These are phyloP conservation scores for Eimeria necatrix DNA, from an alignment of 169 alveolate species.

Conservation along the genomic window DNA sequence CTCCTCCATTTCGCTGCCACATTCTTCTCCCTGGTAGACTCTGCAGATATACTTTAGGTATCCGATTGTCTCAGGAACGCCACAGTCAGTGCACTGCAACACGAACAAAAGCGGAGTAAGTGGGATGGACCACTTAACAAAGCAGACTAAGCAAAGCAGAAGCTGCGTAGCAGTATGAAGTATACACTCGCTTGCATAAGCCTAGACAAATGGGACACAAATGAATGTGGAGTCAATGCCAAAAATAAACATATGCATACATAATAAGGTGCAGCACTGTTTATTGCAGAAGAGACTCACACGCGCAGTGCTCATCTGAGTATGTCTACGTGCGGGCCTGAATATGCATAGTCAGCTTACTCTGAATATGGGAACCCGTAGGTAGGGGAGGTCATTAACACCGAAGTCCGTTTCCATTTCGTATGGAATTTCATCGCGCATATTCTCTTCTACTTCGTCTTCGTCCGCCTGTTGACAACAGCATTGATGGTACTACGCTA, in stretches of 20 bases:
- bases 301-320: not conserved
- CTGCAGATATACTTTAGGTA: slow-evolving; percentile 90
- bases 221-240: not conserved
- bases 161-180: not conserved
- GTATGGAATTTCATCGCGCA: slow-evolving; percentile 92
- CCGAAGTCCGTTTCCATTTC: slow-evolving; percentile 92
- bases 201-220: not conserved
- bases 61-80: slow-evolving; percentile 94
- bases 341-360: not conserved
- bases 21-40: slow-evolving; percentile 83
- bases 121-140: not conserved
- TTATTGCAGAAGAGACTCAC: too few species aligned
- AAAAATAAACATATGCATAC: not conserved
- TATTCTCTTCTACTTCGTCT: slow-evolving; percentile 85
- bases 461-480: slow-evolving; percentile 83
- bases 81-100: slow-evolving; percentile 89
- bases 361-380: slow-evolving; percentile 90
- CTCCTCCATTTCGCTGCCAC: slow-evolving; percentile 76
- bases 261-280: too few species aligned
- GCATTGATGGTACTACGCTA: too few species aligned
- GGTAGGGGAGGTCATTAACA: slow-evolving; percentile 90
- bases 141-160: not conserved
- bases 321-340: not conserved
- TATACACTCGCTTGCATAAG: too few species aligned
- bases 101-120: not conserved